Conservation (phyloP, 495 filamentous ascomycete genomes). For the Cladorrhinum samala region DNA sequence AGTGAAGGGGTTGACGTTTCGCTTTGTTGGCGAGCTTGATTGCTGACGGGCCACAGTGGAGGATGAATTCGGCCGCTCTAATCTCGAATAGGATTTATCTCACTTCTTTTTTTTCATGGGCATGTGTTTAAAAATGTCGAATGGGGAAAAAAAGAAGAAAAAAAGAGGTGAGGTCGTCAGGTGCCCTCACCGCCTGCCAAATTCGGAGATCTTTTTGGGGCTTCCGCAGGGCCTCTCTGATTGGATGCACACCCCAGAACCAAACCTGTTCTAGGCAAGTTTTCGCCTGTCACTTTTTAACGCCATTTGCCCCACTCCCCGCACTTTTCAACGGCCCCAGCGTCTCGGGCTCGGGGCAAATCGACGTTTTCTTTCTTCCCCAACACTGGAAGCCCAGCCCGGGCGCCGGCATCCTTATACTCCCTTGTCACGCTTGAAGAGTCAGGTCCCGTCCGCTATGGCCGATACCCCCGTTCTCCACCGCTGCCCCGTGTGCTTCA, state of each 20-base stretch:
- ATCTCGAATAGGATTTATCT: no score
- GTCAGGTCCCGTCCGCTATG: slow-evolving; percentile 12
- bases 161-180: no score
- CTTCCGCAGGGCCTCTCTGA: background rate
- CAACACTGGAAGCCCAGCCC: background rate
- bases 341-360: background rate
- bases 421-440: background rate
- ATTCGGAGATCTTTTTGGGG: background rate
- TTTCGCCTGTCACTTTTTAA: background rate
- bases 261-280: background rate
- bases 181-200: background rate
- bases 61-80: no score
- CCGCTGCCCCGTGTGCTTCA: slow-evolving; percentile 27
- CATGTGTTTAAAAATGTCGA: no score
- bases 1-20: slow-evolving; percentile 10
- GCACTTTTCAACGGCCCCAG: slow-evolving; percentile 1
- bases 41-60: no score
- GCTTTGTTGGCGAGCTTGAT: slow-evolving; percentile 6
- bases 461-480: slow-evolving; percentile 21
- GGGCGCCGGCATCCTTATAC: background rate
- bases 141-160: no score
- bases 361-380: background rate
- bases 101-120: no score
- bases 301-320: background rate
- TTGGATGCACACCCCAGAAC: background rate